Evolutionary conservation across 352 stramenopile species (phyloP).

Genomic region (Globisporangium spiculum): DNA sequence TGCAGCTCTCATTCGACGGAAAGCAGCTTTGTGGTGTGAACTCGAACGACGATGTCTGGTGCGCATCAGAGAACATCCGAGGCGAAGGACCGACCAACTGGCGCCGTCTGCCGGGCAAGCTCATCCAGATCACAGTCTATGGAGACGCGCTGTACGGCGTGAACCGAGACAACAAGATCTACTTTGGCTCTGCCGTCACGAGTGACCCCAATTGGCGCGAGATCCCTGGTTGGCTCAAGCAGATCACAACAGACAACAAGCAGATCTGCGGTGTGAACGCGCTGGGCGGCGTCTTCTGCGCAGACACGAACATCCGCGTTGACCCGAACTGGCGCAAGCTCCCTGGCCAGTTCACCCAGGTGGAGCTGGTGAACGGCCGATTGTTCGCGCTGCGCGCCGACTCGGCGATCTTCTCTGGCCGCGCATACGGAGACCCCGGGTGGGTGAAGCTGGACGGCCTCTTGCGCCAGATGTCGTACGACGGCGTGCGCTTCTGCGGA

Average conservation of each 20-base stretch:
- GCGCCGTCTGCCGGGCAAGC: constrained; percentile 19
- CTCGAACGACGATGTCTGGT: constrained; percentile 20
- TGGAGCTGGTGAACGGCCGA: constrained; percentile 19
- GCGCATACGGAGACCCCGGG: constrained; percentile 1
- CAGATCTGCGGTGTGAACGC: constrained; percentile 20
- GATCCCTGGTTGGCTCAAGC: constrained; percentile 18
- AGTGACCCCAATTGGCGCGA: constrained; percentile 15
- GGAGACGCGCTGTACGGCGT: constrained; percentile 27
- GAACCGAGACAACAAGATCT: constrained; percentile 13
- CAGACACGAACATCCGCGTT: constrained; percentile 15
- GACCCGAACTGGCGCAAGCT: constrained; percentile 18
- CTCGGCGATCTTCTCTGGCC: constrained; percentile 10
- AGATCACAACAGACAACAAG: constrained; percentile 26
- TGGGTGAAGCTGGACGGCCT: constrained; percentile 14
- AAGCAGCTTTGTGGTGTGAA: constrained; percentile 28
- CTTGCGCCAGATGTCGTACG: constrained; percentile 17
- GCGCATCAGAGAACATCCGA: constrained; percentile 23
- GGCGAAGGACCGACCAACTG: constrained; percentile 18
- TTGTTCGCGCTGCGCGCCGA: constrained; percentile 6
- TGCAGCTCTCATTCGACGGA: constrained; percentile 32
- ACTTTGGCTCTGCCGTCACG: constrained; percentile 6
- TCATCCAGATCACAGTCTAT: constrained; percentile 28
- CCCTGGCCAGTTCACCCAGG: constrained; percentile 12
- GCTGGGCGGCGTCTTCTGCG: constrained; percentile 7
- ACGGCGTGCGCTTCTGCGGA: constrained; percentile 21